A percentile compares a stretch with the other conserved stretches of the same genome.
These are phyloP conservation scores for Cyberlindnera mycetangii DNA, from an alignment of 805 yeast species.

Conservation along the genomic window DNA sequence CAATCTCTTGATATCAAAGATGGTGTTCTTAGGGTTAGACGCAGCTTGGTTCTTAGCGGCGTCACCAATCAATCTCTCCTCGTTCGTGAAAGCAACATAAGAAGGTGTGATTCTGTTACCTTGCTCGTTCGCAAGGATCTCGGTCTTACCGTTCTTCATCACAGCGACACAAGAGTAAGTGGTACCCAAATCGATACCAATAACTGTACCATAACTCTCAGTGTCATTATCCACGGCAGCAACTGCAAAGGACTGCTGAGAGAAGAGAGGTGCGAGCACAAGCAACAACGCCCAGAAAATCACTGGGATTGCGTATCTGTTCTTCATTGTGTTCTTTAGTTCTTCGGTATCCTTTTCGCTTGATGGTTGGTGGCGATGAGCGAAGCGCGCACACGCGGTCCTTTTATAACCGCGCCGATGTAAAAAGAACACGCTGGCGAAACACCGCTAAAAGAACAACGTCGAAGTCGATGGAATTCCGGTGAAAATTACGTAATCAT, in stretches of 20 bases:
- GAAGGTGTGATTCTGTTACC: constrained; percentile 98
- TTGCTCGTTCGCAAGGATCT: constrained; percentile 91
- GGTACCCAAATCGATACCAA: constrained; percentile 96
- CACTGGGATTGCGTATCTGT: constrained; percentile 32
- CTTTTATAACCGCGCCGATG: background rate
- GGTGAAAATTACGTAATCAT: too few relatives aligned
- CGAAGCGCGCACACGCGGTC: constrained; percentile 3
- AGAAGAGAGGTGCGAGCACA: constrained; percentile 27
- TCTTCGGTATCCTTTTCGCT: background rate
- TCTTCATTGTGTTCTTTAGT: constrained; percentile 21
- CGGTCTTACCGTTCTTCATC: constrained; percentile 81
- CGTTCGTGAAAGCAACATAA: constrained; percentile 87
- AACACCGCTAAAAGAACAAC: constrained; percentile 5
- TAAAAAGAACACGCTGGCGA: constrained; percentile 19
- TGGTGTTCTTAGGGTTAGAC: constrained; percentile 79
- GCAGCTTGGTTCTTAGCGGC: constrained; percentile 97
- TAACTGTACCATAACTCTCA: constrained; percentile 61
- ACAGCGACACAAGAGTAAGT: constrained; percentile 97
- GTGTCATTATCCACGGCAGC: constrained; percentile 31
- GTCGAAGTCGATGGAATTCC: background rate
- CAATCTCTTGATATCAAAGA: constrained; percentile 88
- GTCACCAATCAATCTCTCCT: constrained; percentile 92
- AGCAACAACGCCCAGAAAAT: constrained; percentile 29
- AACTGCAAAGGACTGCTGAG: constrained; percentile 20
- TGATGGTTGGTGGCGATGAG: constrained; percentile 1